These are phyloP conservation scores for Cladobotryum mycophilum DNA, from an alignment of 2,329 filamentous ascomycete species.

Conservation along the genomic window DNA sequence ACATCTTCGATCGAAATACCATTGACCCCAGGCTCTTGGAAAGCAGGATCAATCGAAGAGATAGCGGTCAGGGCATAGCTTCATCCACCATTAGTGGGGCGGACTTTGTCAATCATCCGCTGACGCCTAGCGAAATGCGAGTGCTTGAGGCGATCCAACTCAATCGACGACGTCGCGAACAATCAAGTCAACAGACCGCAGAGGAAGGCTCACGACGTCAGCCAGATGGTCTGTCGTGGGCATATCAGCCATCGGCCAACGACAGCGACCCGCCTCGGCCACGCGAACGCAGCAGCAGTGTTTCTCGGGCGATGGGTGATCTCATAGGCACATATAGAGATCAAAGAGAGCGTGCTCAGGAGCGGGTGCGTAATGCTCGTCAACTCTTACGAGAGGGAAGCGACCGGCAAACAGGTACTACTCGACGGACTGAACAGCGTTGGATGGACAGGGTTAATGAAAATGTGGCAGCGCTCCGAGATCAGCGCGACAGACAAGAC, in stretches of 20 bases:
- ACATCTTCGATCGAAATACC: constrained; percentile 48
- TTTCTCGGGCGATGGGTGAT: constrained; percentile 34
- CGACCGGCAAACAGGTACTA: constrained; percentile 5
- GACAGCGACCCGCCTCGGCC: constrained; percentile 22
- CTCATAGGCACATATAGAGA: constrained; percentile 33
- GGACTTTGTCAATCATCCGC: constrained; percentile 43
- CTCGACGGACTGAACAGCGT: constrained; percentile 24
- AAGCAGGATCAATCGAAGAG: constrained; percentile 15
- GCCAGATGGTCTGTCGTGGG: constrained; percentile 15
- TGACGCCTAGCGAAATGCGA: constrained; percentile 48
- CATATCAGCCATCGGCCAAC: constrained; percentile 15
- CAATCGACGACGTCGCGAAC: constrained; percentile 45
- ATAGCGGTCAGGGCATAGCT: background rate
- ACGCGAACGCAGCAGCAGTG: constrained; percentile 30
- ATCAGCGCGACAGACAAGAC: constrained; percentile 31
- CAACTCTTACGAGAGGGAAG: constrained; percentile 24
- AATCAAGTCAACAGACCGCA: constrained; percentile 25
- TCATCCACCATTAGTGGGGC: constrained; percentile 21
- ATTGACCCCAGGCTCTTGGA: constrained; percentile 50
- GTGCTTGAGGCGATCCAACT: constrained; percentile 52
- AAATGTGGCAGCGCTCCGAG: constrained; percentile 30
- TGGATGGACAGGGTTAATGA: constrained; percentile 31
- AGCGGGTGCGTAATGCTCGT: constrained; percentile 29
- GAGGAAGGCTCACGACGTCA: constrained; percentile 18
- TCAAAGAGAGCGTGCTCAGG: constrained; percentile 28